Percentiles rank a stretch among this genome's conserved stretches.
Evolutionary conservation across 805 yeast species (phyloP).

Genomic region (Ascoidea rubescens): DNA sequence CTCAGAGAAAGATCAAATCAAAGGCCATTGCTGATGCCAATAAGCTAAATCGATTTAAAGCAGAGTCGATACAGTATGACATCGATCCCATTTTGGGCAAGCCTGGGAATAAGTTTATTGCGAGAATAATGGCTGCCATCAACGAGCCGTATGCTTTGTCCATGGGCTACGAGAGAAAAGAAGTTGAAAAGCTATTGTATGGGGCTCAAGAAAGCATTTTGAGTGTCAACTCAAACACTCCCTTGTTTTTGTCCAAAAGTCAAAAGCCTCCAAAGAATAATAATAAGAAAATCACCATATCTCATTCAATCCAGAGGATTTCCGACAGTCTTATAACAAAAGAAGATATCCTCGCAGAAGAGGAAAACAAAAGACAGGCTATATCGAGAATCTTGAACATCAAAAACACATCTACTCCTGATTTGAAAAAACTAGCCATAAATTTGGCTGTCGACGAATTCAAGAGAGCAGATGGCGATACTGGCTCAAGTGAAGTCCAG

Average conservation of each 20-base stretch:
- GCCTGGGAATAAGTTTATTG: slow-evolving; percentile 48
- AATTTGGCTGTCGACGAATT: slow-evolving; percentile 66
- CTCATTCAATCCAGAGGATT: no score
- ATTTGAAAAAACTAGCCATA: slow-evolving; percentile 43
- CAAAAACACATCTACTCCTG: slow-evolving; percentile 52
- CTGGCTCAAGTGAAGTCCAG: slow-evolving; percentile 92
- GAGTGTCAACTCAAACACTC: slow-evolving; percentile 14
- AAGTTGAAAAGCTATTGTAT: slow-evolving; percentile 61
- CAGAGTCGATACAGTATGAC: slow-evolving; percentile 19
- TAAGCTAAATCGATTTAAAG: slow-evolving; percentile 18
- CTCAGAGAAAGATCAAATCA: slow-evolving; percentile 10
- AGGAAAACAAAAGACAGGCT: slow-evolving; percentile 51
- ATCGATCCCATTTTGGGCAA: slow-evolving; percentile 83
- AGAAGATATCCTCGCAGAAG: slow-evolving; percentile 21
- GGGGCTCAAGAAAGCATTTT: slow-evolving; percentile 62
- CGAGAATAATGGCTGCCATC: slow-evolving; percentile 51
- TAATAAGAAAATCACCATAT: no score
- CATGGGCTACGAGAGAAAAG: slow-evolving; percentile 41
- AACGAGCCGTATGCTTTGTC: slow-evolving; percentile 53
- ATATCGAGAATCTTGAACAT: slow-evolving; percentile 59
- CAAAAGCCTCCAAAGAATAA: no score
- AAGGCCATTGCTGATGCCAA: slow-evolving; percentile 15
- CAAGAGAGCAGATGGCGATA: slow-evolving; percentile 74
- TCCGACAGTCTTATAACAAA: slow-evolving; percentile 4
- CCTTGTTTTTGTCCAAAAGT: slow-evolving; percentile 3